Conservation (phyloP, 2,329 filamentous ascomycete genomes). For the Diaporthe capsici region DNA sequence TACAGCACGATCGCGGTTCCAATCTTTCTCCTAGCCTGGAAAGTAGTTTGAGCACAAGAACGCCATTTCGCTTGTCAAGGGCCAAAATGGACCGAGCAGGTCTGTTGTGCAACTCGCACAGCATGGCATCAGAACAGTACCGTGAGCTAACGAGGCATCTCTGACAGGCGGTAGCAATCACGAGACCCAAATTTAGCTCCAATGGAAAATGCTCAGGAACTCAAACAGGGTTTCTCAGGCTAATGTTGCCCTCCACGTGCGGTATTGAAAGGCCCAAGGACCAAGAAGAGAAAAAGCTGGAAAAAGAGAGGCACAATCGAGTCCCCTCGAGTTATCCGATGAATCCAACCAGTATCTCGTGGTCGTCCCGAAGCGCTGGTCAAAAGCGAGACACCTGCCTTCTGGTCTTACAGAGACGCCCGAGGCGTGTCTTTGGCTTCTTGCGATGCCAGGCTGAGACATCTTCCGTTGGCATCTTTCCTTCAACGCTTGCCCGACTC, state of each 20-base stretch:
- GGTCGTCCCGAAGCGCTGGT: constrained; percentile 11
- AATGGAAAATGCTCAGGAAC: neutral
- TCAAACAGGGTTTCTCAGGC: constrained; percentile 8
- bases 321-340: too few relatives aligned
- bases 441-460: constrained; percentile 31
- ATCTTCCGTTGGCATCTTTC: neutral
- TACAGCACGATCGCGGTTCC: neutral
- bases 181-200: neutral
- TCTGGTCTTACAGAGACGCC: neutral
- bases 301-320: neutral
- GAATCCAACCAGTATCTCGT: neutral
- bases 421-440: constrained; percentile 7
- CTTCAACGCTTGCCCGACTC: neutral
- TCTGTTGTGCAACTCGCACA: constrained; percentile 32
- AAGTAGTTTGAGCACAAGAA: constrained; percentile 9
- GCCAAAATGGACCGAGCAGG: constrained; percentile 24
- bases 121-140: constrained; percentile 26
- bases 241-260: neutral
- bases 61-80: constrained; percentile 41
- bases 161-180: constrained; percentile 23
- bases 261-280: neutral
- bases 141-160: constrained; percentile 4
- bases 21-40: neutral
- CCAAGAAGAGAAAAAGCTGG: too few relatives aligned
- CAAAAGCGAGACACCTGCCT: neutral